Evolutionary conservation across 306 rosid genomes (phyloP).

Genomic region (Mucuna pruriens): DNA sequence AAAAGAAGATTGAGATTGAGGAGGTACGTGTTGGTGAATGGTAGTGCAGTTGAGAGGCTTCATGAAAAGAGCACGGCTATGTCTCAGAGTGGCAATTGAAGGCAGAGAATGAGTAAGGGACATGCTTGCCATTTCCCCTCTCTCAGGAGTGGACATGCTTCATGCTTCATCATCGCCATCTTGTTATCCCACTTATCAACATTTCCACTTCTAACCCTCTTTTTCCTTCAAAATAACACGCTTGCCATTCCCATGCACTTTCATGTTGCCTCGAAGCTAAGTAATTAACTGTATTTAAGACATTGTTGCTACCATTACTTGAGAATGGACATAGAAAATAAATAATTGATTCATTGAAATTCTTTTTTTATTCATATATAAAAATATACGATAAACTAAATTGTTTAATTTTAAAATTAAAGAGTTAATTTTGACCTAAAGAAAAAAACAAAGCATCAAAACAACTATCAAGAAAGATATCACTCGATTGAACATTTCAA

Average conservation of each 20-base stretch:
- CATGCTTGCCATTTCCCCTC: constrained; percentile 46
- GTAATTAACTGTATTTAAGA: no score
- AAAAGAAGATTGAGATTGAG: neutral
- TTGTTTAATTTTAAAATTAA: no score
- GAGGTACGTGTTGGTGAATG: constrained; percentile 48
- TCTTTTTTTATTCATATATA: no score
- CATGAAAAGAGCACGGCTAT: neutral
- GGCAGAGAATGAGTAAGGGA: neutral
- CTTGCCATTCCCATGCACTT: neutral
- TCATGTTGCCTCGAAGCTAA: no score
- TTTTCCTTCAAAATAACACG: neutral
- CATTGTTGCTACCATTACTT: no score
- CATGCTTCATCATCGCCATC: neutral
- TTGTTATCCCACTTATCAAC: neutral
- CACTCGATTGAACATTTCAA: no score
- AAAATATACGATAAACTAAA: neutral
- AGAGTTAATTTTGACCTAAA: no score
- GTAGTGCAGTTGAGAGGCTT: constrained; percentile 54
- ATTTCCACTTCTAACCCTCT: neutral
- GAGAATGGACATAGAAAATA: neutral
- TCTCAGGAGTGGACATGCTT: neutral
- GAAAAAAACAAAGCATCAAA: no score
- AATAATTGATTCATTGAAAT: no score
- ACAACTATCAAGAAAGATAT: no score
- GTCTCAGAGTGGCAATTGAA: neutral